These are phyloP conservation scores for Vaccinium macrocarpon DNA, from an alignment of 148 eudicot genomes.

Conservation along the genomic window DNA sequence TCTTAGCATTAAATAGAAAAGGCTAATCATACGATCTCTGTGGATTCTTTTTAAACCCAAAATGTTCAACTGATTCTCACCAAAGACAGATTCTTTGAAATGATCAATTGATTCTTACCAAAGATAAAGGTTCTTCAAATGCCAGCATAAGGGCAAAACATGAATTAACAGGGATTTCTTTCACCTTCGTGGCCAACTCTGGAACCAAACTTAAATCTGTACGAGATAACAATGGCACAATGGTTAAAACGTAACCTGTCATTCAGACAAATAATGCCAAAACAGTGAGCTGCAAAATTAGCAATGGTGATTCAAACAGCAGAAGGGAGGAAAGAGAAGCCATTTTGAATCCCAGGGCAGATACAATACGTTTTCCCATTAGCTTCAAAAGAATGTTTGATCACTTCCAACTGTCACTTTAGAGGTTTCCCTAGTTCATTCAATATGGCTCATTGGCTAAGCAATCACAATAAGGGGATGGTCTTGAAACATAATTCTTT, in stretches of 20 bases:
- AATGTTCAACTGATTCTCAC: conserved; percentile 37
- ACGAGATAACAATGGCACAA: conserved; percentile 9
- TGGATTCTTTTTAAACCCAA: not conserved
- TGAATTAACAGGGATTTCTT: conserved; percentile 67
- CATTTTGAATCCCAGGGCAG: not conserved
- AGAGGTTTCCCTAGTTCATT: not conserved
- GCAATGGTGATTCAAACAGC: not conserved
- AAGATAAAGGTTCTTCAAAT: conserved; percentile 64
- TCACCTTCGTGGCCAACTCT: conserved; percentile 46
- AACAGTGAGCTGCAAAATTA: not conserved
- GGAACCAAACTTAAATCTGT: conserved; percentile 65
- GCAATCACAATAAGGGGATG: not conserved
- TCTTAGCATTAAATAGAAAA: not conserved
- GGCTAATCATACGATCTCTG: not conserved
- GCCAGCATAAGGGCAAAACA: conserved; percentile 97
- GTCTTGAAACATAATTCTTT: not conserved
- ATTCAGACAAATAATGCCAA: not conserved
- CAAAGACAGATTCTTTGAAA: conserved; percentile 59
- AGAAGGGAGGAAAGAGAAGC: not conserved
- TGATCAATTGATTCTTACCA: conserved; percentile 44
- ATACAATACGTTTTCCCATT: not conserved
- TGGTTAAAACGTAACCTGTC: conserved; percentile 1
- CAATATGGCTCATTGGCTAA: not conserved
- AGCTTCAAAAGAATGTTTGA: not conserved
- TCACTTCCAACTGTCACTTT: conserved; percentile 4